Evolutionary conservation across 768 basidiomycete species (phyloP).

Genomic region (Artomyces pyxidatus): DNA sequence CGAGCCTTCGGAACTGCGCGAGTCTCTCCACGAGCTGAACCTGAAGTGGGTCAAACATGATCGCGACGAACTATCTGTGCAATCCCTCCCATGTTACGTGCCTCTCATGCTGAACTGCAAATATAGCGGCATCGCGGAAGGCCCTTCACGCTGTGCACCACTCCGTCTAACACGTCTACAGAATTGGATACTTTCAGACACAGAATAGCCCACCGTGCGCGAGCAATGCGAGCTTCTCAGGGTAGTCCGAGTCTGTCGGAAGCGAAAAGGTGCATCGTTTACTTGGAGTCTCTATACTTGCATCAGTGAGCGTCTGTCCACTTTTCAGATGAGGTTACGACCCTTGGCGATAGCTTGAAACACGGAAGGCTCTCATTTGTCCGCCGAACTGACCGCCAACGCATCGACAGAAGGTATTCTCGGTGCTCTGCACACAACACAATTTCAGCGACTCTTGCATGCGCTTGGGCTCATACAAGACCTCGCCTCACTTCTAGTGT

Average conservation of each 20-base stretch:
- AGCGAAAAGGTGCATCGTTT: conserved; percentile 58
- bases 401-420: conserved; percentile 60
- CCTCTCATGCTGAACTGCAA: conserved; percentile 18
- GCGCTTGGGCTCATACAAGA: conserved; percentile 68
- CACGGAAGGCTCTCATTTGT: conserved; percentile 72
- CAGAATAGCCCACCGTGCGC: conserved; percentile 61
- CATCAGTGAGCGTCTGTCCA: too few species aligned
- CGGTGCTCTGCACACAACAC: conserved; percentile 60
- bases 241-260: conserved; percentile 67
- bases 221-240: conserved; percentile 87
- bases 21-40: too few species aligned
- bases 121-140: conserved; percentile 36
- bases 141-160: conserved; percentile 47
- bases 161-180: conserved; percentile 53
- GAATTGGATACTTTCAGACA: conserved; percentile 52
- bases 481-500: conserved; percentile 69
- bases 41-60: conserved; percentile 49
- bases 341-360: conserved; percentile 59
- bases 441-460: conserved; percentile 70
- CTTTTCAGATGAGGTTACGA: conserved; percentile 66
- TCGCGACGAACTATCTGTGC: conserved; percentile 58
- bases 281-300: background rate
- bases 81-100: conserved; percentile 4
- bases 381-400: conserved; percentile 56
- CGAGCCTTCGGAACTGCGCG: too few species aligned